Base-by-base conservation (phyloP, 2,329 filamentous ascomycete genomes). In the Microcyclosporella mali region DNA sequence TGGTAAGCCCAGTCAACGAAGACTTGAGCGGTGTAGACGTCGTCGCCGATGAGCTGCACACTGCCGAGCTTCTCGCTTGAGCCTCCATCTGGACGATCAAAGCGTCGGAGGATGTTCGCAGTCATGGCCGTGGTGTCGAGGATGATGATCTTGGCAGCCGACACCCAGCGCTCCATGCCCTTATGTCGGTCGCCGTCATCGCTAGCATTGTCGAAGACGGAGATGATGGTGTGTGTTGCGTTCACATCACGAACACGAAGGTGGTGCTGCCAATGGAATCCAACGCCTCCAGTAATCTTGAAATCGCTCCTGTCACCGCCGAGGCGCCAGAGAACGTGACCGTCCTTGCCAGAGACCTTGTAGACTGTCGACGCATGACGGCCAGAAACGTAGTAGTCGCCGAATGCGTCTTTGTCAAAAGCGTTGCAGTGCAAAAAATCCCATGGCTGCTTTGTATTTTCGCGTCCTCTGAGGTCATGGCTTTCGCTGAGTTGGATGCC, bases 391-490 rank as follows among this genome's bases (percentile, higher is more conserved):
- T 72, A 57, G 40, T 71, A 72, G 55, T 72, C 64, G 1, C 66
- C 69, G 4, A 58, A 51, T 1, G 47, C 46, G 40, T 71, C 66
- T 47, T 72, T 72, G 47, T 69, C 67, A 37, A 73, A 57, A 29
- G 71, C 71, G 59, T 77, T 75, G 59, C 78, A 70, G 57, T 77
- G 73, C 50, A 64, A 66, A 41, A 54, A 66, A 52, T 66, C 64
- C 45, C 56, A 66, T 1, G 58, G 53, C 6, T 43, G 46, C 37
- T 56, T 47, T 10, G 48, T 36, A 12, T 38, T 47, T 15, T 47
- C 16, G 63, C 62, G 64, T 15, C 66, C 49, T 32, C 45, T 47
- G 39, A 49, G 53, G 38, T 32, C 47, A 40, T 50, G 49, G 9
- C 41, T 48, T 9, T 47, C 46, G 16, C 46, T 45, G 12, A 47